These are phyloP conservation scores for Musa beccarii DNA, from an alignment of 176 grass and related monocot species.

Conservation along the genomic window DNA sequence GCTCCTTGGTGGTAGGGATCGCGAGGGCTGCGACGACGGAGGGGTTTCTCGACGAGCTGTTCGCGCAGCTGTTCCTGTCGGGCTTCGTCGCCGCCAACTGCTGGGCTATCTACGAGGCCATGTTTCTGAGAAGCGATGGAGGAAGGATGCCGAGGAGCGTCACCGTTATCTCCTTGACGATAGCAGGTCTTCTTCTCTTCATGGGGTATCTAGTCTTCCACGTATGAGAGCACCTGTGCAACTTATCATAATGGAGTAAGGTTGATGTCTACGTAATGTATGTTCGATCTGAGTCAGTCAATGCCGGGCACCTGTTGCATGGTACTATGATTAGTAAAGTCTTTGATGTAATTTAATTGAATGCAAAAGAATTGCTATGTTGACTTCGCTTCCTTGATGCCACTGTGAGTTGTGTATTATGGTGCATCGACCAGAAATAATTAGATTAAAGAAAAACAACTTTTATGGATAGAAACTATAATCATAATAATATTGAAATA, in stretches of 20 bases:
- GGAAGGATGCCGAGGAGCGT: slow-evolving; percentile 32
- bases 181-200: not conserved
- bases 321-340: no score
- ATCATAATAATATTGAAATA: no score
- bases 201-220: slow-evolving; percentile 9
- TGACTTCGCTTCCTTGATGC: no score
- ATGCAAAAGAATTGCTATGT: no score
- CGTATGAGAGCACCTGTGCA: not conserved
- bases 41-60: slow-evolving; percentile 16
- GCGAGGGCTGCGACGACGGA: not conserved
- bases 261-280: no score
- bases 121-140: slow-evolving; percentile 31
- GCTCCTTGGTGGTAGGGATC: slow-evolving; percentile 17
- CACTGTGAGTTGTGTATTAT: no score
- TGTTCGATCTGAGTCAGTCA: no score
- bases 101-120: slow-evolving; percentile 34
- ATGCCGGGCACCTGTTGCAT: no score
- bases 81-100: slow-evolving; percentile 29
- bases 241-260: not conserved
- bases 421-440: no score
- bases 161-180: not conserved
- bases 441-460: no score
- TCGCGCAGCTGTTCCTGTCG: slow-evolving; percentile 31
- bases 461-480: no score
- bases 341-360: no score